Evolutionary conservation across 139 green algal species (phyloP), one percentile per base, ranked within the genome.

Genomic region (Mesotaenium endlicherianum): DNA sequence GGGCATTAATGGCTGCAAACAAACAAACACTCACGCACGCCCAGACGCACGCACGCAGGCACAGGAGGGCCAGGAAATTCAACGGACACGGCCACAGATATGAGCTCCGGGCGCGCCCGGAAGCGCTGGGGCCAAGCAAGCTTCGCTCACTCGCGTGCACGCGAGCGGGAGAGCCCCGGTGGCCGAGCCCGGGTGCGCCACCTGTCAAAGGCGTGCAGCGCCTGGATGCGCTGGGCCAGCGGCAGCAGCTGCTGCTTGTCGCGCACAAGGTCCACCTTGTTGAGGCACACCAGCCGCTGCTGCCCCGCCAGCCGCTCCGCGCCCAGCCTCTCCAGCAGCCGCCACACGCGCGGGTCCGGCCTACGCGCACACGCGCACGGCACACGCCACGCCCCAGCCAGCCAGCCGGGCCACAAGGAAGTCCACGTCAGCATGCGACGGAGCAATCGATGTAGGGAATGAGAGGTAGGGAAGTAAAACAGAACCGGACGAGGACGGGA

Each of bases 211-310:
- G 77, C 58, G 57, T 81, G 42, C 30, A 78, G 31, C 3, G 39
- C 1, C 58, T n/a, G 43, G 40, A 88, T 44, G 2, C 31, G 20
- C 26, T 77, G 5, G n/a, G 74, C 30, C 3, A 88, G 75, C 0
- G 74, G 58, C 42, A 85, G 50, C 31, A 88, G 72, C 14, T 77
- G 30, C 44, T 30, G 57, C 43, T 78, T 81, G 82, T 85, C 75
- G n/a, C 34, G 30, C 8, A 88, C 40, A 3, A 75, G 31, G 59
- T 88, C 82, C 3, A 88, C 74, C 72, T 88, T 88, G 67, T 88
- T 88, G 30, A 88, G 50, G 36, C 69, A 55, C 3, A 75, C 30
- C 31, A 85, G 20, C 36, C 72, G 81, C 31, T 71, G 39, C 47
- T 82, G 71, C 6, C 58, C 60, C 38, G 30, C 43, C 44, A 8